Evolutionary conservation across 2,329 filamentous ascomycete genomes (phyloP).

Genomic region (Magnaporthiopsis rhizophila): DNA sequence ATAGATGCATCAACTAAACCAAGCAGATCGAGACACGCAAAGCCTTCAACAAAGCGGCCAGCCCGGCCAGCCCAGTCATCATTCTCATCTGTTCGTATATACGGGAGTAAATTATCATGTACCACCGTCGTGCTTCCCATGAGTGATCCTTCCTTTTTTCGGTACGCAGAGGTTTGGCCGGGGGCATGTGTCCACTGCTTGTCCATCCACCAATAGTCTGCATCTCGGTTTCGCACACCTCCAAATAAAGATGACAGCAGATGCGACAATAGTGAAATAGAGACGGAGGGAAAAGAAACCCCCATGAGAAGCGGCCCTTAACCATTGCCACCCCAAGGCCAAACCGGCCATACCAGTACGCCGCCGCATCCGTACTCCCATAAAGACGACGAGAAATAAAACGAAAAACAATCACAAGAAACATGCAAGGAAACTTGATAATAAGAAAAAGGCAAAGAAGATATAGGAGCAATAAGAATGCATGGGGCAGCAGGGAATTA

Average conservation of each 20-base stretch:
- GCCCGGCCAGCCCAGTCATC: neutral
- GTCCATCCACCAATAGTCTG: neutral
- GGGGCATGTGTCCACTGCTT: neutral
- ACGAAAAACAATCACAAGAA: neutral
- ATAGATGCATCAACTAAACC: neutral
- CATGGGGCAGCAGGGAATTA: neutral
- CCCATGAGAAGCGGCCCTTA: neutral
- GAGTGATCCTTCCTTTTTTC: neutral
- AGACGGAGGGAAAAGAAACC: neutral
- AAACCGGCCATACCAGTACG: neutral
- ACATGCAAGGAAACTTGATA: neutral
- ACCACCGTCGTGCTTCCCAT: neutral
- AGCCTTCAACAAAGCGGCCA: neutral
- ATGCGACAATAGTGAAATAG: neutral
- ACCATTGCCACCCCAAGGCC: neutral
- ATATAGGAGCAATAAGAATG: neutral
- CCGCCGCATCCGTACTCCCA: neutral
- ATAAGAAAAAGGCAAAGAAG: neutral
- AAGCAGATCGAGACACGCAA: neutral
- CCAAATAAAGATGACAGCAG: too few relatives aligned
- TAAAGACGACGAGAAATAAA: too few relatives aligned
- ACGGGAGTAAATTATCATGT: neutral
- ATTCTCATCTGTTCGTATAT: neutral
- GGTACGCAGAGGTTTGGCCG: neutral
- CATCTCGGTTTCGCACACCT: neutral